Evolutionary conservation across 805 yeast species (phyloP).

Genomic region (Candida germanica): DNA sequence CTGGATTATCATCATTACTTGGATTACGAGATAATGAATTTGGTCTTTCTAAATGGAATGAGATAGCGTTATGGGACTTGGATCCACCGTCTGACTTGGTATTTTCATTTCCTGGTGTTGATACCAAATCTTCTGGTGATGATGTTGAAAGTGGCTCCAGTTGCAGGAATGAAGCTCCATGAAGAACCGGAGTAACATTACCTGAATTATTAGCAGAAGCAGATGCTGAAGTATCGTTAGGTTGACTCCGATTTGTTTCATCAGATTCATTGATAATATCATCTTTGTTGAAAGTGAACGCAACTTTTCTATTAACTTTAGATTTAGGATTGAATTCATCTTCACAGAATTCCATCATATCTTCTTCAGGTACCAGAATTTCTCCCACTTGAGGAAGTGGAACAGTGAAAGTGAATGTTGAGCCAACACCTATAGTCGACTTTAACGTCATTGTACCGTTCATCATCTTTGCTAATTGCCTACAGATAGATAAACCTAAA

Average conservation of each 20-base stretch:
- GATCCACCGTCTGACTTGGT: conserved; percentile 1
- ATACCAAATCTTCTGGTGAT: conserved; percentile 1
- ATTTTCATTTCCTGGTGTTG: neutral
- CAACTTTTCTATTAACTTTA: conserved; percentile 50
- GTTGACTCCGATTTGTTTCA: neutral
- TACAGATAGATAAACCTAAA: conserved; percentile 82
- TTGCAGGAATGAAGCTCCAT: neutral
- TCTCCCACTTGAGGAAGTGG: conserved; percentile 70
- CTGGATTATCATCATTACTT: conserved; percentile 5
- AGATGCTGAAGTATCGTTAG: neutral
- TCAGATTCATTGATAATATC: conserved; percentile 6
- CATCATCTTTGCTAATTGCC: conserved; percentile 90
- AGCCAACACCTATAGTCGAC: conserved; percentile 77
- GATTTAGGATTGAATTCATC: conserved; percentile 65
- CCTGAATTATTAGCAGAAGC: neutral
- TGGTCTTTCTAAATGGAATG: conserved; percentile 1
- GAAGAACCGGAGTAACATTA: neutral
- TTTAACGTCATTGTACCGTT: conserved; percentile 75
- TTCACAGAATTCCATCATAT: conserved; percentile 47
- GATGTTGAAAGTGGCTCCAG: conserved; percentile 3
- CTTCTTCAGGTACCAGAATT: conserved; percentile 35
- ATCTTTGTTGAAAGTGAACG: conserved; percentile 26
- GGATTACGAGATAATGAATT: conserved; percentile 2
- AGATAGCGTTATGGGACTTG: neutral
- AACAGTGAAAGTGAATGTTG: conserved; percentile 76